Base-by-base conservation (phyloP, 768 basidiomycete genomes). In the Tulasnella sp. region DNA sequence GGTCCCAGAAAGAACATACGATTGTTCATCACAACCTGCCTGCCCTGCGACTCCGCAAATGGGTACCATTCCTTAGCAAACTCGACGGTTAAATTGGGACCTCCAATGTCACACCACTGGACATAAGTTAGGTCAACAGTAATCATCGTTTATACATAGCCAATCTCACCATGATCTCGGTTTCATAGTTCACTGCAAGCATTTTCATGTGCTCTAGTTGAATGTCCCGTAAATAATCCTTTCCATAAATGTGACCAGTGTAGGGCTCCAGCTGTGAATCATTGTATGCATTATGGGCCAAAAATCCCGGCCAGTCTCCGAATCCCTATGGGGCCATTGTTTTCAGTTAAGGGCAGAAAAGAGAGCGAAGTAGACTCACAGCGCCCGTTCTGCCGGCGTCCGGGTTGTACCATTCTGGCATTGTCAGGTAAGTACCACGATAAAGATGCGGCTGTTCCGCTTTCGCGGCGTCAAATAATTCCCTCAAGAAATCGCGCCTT, bases 321-420 rank as follows among this genome's bases (percentile, higher is more conserved):
- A 71, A 75, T 1, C 78, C 77, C 46, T 77, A 76, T 37, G n/a
- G n/a, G n/a, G n/a, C n/a, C n/a, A n/a, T n/a, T n/a, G n/a, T n/a
- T n/a, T n/a, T n/a, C n/a, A n/a, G n/a, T n/a, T n/a, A n/a, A n/a
- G n/a, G n/a, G n/a, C n/a, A n/a, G n/a, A n/a, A n/a, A n/a, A n/a
- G n/a, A n/a, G n/a, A n/a, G n/a, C n/a, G n/a, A n/a, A n/a, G n/a
- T n/a, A n/a, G n/a, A n/a, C n/a, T n/a, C n/a, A n/a, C n/a, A n/a
- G n/a, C n/a, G n/a, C 49, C 49, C 13, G 39, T 42, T 3, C 62
- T 62, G 5, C 66, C 71, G 44, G 59, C 77, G 46, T 75, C 68
- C 4, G 78, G 78, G 53, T 70, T 75, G 29, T 37, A 70, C 75
- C 73, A 78, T 56, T 78, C 75, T 1, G 76, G 74, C 40, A 78